These are phyloP conservation scores for Annulohypoxylon moriforme DNA, from an alignment of 495 filamentous ascomycete genomes.

Conservation along the genomic window DNA sequence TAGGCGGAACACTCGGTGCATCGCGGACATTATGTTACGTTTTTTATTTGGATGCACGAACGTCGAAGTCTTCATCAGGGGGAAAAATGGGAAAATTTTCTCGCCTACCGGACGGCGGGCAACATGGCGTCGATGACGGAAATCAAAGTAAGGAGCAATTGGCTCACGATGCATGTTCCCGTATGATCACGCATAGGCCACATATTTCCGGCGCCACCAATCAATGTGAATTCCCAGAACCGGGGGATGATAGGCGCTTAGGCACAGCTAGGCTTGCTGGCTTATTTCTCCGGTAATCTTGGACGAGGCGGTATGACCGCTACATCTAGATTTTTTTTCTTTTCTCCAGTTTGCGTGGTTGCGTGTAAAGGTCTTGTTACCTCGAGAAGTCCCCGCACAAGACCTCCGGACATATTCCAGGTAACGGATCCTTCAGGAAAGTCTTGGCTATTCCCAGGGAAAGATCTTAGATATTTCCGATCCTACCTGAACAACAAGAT, in stretches of 20 bases:
- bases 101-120: constrained; percentile 11
- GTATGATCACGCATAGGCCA: constrained; percentile 27
- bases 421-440: constrained; percentile 1
- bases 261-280: neutral
- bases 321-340: constrained; percentile 1
- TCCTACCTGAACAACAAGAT: constrained; percentile 1
- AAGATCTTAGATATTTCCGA: constrained; percentile 18
- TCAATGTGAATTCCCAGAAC: neutral
- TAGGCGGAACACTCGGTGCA: constrained; percentile 26
- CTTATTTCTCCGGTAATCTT: constrained; percentile 9
- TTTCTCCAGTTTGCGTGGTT: neutral
- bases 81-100: neutral
- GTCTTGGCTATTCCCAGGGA: constrained; percentile 5
- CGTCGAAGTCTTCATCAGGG: neutral
- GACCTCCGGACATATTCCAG: neutral
- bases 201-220: constrained; percentile 19
- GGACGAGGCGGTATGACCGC: constrained; percentile 20
- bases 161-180: constrained; percentile 28
- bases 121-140: constrained; percentile 7
- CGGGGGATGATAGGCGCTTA: constrained; percentile 5
- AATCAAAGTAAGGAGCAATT: constrained; percentile 27
- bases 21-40: constrained; percentile 19
- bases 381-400: constrained; percentile 8
- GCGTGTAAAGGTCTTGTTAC: constrained; percentile 6
- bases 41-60: constrained; percentile 13